Evolutionary conservation across 306 rosid genomes (phyloP), one percentile per base, ranked within the genome.

Genomic region (Argentina anserina): DNA sequence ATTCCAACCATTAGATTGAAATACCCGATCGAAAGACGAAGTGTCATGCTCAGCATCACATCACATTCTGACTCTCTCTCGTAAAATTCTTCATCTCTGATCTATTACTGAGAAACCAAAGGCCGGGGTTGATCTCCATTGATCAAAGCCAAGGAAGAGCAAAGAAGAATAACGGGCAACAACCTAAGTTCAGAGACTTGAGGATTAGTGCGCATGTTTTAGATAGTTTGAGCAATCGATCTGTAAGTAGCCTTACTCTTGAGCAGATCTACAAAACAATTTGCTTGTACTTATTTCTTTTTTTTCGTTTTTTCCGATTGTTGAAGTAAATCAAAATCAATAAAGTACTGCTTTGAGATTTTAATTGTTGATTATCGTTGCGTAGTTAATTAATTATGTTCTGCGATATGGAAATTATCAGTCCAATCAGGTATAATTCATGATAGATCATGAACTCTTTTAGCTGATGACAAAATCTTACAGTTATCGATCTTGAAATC

Each of bases 191-290:
- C 69, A 64, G 47, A 37, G 42, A 37, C 31, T 8, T n/a, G 12
- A 64, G 69, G 63, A 25, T 26, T 3, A 26, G 33, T 25, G 63
- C 20, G 15, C 31, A 64, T n/a, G 47, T n/a, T 64, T 36, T 37
- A 37, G 47, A 37, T 37, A 64, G 42, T 37, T 63, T 63, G 67
- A 63, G 42, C 11, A 64, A 37, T n/a, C n/a, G n/a, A n/a, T 64
- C 69, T 64, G 69, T 64, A 64, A 64, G 69, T 64, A n/a, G 11
- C 29, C 69, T 64, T 4, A 11, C 47, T 21, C 26, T 64, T 37
- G 4, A 63, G 28, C 4, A 36, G n/a, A 64, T 64, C 25, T 2
- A 12, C 33, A 37, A 4, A 36, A 20, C 17, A 34, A 9, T 36
- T 12, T 25, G 26, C 63, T 26, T 56, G 20, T 53, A 7, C n/a